Base-by-base conservation (phyloP, 23 red algal genomes). In the Pyropia haitanensis region DNA sequence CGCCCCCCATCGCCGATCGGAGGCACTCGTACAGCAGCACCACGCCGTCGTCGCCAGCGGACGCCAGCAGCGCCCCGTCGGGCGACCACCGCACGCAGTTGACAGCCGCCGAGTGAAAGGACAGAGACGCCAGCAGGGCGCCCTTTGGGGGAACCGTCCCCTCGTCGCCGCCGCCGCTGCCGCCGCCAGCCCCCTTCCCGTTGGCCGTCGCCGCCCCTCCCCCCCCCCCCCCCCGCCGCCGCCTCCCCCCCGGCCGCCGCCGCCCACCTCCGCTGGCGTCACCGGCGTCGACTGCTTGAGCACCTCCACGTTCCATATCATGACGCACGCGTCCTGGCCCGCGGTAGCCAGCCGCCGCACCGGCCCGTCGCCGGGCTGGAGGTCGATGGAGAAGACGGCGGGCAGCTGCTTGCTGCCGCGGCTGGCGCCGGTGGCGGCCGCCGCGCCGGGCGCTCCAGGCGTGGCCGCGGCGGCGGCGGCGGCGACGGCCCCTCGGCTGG, bases 41-140 rank as follows among this genome's bases (percentile, higher is more conserved):
- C n/a, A 84, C 70, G 49, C 76, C 79, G 53, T 98, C 85, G 57
- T 98, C 94, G 51, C 85, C 94, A 17, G 67, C 94, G 14, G 85
- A 87, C 14, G 94, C 94, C 18, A 98, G 65, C 29, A 83, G 18
- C 19, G 51, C 49, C 26, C 94, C 94, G 28, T 70, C 63, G 48
- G 85, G 85, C 21, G 56, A 62, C 86, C 86, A 98, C 7, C 94
- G 68, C 32, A 98, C 94, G 72, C 79, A 81, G 60, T 98, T 98
- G 57, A 83, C 73, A 59, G 85, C 81, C 50, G 70, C 67, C 13
- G 64, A 67, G 26, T 95, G 90, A 32, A 68, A 79, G 19, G 80
- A 69, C 8, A 95, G 72, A 1, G 73, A 71, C 19, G 90, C 70
- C 32, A 88, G 70, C 2, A 95, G 70, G 46, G 90, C 90, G 33